Evolutionary conservation across 2,329 filamentous ascomycete species (phyloP).

Genomic region (Neofusicoccum umdonicola): DNA sequence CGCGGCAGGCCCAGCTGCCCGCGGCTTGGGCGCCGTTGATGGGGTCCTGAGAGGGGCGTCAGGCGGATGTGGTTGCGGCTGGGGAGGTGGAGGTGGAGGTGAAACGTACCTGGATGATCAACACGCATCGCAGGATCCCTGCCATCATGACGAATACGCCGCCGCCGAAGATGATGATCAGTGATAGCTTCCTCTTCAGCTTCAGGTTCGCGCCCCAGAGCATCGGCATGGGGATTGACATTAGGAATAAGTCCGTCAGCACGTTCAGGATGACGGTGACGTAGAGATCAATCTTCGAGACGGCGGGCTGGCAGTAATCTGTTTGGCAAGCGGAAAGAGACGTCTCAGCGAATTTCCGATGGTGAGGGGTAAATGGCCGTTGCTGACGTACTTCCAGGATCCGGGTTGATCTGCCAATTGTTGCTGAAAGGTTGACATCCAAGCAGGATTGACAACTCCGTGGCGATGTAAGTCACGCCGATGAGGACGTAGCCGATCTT

Average conservation of each 20-base stretch:
- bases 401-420: constrained; percentile 58
- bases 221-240: constrained; percentile 57
- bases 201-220: constrained; percentile 52
- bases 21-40: constrained; percentile 41
- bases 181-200: constrained; percentile 51
- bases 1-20: constrained; percentile 46
- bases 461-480: constrained; percentile 47
- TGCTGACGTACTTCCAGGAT: constrained; percentile 46
- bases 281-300: constrained; percentile 16
- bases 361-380: background rate
- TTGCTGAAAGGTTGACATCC: constrained; percentile 52
- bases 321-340: background rate
- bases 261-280: constrained; percentile 48
- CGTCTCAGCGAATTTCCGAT: background rate
- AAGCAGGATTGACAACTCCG: constrained; percentile 50
- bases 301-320: constrained; percentile 13
- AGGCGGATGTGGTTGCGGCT: background rate
- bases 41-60: constrained; percentile 26
- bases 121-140: constrained; percentile 54
- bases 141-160: constrained; percentile 57
- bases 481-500: constrained; percentile 50
- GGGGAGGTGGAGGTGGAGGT: background rate
- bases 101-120: constrained; percentile 42
- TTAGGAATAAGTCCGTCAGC: constrained; percentile 56
- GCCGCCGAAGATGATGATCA: constrained; percentile 55